phyloP scores from a whole-genome alignment of 225 moss, liverwort and hornwort species.

The Asterella californica region DNA sequence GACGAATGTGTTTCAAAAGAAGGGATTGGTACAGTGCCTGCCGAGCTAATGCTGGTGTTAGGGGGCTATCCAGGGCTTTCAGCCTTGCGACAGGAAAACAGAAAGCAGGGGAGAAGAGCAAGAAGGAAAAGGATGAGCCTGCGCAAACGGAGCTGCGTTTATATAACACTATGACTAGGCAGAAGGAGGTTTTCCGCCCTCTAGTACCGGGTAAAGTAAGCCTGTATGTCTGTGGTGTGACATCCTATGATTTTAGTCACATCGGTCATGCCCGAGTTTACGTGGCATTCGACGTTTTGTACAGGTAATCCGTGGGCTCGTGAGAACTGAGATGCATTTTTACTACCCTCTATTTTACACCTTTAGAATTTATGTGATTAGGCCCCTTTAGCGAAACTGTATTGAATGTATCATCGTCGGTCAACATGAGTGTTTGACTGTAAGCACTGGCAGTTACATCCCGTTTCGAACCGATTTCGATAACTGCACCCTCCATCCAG shows the following conservation, averaged over 20 bases:
- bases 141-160: constrained; percentile 52
- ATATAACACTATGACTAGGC: constrained; percentile 88
- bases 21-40: neutral
- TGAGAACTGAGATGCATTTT: neutral
- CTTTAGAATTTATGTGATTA: too few species aligned
- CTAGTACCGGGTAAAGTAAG: constrained; percentile 84
- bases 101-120: constrained; percentile 12
- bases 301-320: constrained; percentile 40
- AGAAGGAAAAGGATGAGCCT: constrained; percentile 1
- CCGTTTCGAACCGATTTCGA: too few species aligned
- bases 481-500: too few species aligned
- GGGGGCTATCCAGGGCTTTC: constrained; percentile 11
- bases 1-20: constrained; percentile 8
- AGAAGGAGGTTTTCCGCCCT: constrained; percentile 76
- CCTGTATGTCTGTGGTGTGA: constrained; percentile 99
- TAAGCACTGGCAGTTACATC: too few species aligned
- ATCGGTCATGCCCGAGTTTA: constrained; percentile 97
- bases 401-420: too few species aligned
- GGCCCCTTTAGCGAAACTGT: neutral
- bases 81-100: constrained; percentile 25
- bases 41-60: neutral
- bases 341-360: neutral
- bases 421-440: too few species aligned
- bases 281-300: constrained; percentile 93
- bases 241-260: constrained; percentile 93